Percentiles rank a stretch among this genome's conserved stretches.
Evolutionary conservation across 2,329 filamentous ascomycete genomes (phyloP).

Genomic region (Cladobotryum protrusum): DNA sequence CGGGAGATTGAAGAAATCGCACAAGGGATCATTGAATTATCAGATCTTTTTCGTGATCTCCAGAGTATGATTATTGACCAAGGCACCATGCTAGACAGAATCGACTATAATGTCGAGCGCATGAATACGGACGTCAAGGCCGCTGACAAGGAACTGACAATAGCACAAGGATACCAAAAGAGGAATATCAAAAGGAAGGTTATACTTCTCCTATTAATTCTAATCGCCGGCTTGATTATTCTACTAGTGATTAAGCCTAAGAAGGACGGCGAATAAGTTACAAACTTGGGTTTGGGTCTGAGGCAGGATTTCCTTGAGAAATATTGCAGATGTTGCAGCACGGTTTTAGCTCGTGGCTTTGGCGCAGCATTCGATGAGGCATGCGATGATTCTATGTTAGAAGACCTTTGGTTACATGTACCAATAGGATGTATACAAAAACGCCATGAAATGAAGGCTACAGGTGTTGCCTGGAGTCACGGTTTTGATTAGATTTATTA

Average conservation of each 20-base stretch:
- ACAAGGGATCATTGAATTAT: slow-evolving; percentile 93
- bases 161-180: slow-evolving; percentile 84
- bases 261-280: slow-evolving; percentile 26
- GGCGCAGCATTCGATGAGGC: slow-evolving; percentile 7
- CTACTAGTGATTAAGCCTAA: slow-evolving; percentile 76
- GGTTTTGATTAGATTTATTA: slow-evolving; percentile 16
- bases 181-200: slow-evolving; percentile 86
- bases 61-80: slow-evolving; percentile 94
- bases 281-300: background rate
- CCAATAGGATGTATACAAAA: slow-evolving; percentile 21
- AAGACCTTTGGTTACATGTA: slow-evolving; percentile 18
- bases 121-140: slow-evolving; percentile 92
- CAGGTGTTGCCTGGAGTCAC: slow-evolving; percentile 22
- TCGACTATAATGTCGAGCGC: slow-evolving; percentile 95
- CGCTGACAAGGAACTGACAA: slow-evolving; percentile 84
- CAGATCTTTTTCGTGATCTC: slow-evolving; percentile 93
- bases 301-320: background rate
- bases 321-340: background rate
- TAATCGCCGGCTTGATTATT: slow-evolving; percentile 84
- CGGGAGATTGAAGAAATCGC: slow-evolving; percentile 97
- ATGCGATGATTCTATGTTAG: slow-evolving; percentile 5
- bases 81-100: slow-evolving; percentile 84
- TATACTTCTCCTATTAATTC: slow-evolving; percentile 76
- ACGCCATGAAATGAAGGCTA: slow-evolving; percentile 18
- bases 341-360: background rate